A percentile compares a stretch with the other conserved stretches of the same genome.
Conservation (phyloP, 352 stramenopile genomes). For the Pythium folliculosum region DNA sequence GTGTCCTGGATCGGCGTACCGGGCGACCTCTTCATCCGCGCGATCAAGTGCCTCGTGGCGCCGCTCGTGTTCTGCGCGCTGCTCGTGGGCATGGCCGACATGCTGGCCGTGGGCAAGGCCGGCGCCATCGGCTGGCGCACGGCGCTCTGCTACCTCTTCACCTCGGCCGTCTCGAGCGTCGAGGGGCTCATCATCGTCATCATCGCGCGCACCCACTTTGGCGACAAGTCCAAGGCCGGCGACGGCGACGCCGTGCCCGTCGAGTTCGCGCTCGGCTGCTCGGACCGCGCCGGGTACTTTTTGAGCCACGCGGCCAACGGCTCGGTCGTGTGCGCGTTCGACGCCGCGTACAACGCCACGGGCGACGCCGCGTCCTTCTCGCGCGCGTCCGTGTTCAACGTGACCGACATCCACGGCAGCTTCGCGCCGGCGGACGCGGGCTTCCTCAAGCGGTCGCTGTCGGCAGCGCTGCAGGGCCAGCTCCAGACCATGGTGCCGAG, state of each 20-base stretch:
- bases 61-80: constrained; percentile 48
- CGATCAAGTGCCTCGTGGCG: constrained; percentile 51
- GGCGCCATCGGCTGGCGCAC: constrained; percentile 39
- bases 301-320: constrained; percentile 25
- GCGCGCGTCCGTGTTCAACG: constrained; percentile 21
- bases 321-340: constrained; percentile 22
- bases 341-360: constrained; percentile 26
- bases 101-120: constrained; percentile 41
- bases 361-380: constrained; percentile 12
- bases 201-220: constrained; percentile 24
- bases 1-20: constrained; percentile 34
- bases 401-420: constrained; percentile 27
- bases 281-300: constrained; percentile 24
- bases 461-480: constrained; percentile 15
- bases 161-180: constrained; percentile 17
- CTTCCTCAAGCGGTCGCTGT: constrained; percentile 23
- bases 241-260: not conserved
- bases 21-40: constrained; percentile 45
- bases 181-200: constrained; percentile 24
- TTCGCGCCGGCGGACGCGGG: constrained; percentile 16
- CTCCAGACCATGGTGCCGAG: constrained; percentile 18
- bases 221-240: constrained; percentile 9
- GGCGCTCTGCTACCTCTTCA: constrained; percentile 29
- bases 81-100: constrained; percentile 41
- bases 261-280: constrained; percentile 25